Evolutionary conservation across 495 filamentous ascomycete species (phyloP).

Genomic region (Cryomyces antarcticus): DNA sequence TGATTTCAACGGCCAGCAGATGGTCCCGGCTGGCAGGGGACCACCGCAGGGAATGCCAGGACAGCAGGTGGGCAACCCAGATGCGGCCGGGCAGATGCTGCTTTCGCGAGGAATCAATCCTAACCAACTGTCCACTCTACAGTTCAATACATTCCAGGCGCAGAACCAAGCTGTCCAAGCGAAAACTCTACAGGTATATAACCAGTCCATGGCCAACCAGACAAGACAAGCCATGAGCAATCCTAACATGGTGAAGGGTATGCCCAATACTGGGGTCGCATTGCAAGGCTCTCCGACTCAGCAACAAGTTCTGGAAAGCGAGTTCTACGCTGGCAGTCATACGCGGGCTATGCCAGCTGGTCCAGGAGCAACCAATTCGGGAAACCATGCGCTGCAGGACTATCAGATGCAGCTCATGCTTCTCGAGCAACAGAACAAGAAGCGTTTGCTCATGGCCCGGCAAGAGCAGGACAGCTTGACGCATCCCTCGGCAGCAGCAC

Average conservation of each 20-base stretch:
- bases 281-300: constrained; percentile 64
- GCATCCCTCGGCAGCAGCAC: constrained; percentile 32
- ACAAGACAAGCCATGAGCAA: constrained; percentile 42
- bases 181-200: constrained; percentile 72
- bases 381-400: constrained; percentile 89
- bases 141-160: constrained; percentile 42
- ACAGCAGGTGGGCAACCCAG: constrained; percentile 42
- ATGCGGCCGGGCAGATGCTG: constrained; percentile 48
- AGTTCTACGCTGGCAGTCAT: constrained; percentile 43
- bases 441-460: constrained; percentile 85
- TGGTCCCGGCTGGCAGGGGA: constrained; percentile 61
- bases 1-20: constrained; percentile 49
- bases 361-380: constrained; percentile 31
- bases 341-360: constrained; percentile 22
- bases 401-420: constrained; percentile 99
- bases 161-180: constrained; percentile 39
- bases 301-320: constrained; percentile 11
- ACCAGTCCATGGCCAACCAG: constrained; percentile 62
- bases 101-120: constrained; percentile 59
- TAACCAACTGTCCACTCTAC: constrained; percentile 48
- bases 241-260: constrained; percentile 33
- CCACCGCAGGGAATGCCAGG: constrained; percentile 32
- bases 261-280: constrained; percentile 30
- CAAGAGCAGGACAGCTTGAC: constrained; percentile 74
- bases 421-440: constrained; percentile 97